These are phyloP conservation scores for Pleurotus salmoneostramineus DNA, from an alignment of 768 basidiomycete species.

Conservation along the genomic window DNA sequence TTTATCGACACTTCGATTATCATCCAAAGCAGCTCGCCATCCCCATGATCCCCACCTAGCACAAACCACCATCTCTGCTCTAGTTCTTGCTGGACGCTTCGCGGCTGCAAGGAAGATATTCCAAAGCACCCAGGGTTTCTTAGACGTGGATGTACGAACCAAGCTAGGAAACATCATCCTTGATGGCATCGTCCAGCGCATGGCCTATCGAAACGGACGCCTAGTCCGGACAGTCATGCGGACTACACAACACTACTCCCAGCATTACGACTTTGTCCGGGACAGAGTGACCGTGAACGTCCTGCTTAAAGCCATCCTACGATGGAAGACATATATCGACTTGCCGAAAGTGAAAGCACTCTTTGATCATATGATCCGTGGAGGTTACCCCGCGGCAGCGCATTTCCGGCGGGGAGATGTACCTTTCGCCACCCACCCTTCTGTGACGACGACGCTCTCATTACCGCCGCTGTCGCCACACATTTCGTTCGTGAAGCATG, in stretches of 20 bases:
- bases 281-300: slow-evolving; percentile 74
- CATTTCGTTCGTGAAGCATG: slow-evolving; percentile 54
- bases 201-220: slow-evolving; percentile 34
- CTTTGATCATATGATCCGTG: slow-evolving; percentile 61
- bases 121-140: slow-evolving; percentile 17
- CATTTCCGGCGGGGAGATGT: slow-evolving; percentile 25
- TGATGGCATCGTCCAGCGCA: slow-evolving; percentile 32
- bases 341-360: slow-evolving; percentile 40
- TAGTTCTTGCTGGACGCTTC: slow-evolving; percentile 37
- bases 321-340: slow-evolving; percentile 44
- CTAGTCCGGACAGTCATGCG: slow-evolving; percentile 39
- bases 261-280: slow-evolving; percentile 45
- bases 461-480: slow-evolving; percentile 34
- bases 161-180: slow-evolving; percentile 56
- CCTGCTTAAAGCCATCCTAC: slow-evolving; percentile 55
- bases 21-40: slow-evolving; percentile 19
- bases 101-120: slow-evolving; percentile 42
- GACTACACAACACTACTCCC: slow-evolving; percentile 37
- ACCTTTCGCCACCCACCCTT: slow-evolving; percentile 41
- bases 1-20: slow-evolving; percentile 15
- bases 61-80: slow-evolving; percentile 28
- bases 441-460: slow-evolving; percentile 13
- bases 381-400: slow-evolving; percentile 50
- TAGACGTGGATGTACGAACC: slow-evolving; percentile 31
- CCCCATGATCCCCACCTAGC: slow-evolving; percentile 22